Base-by-base conservation (phyloP, 768 basidiomycete species). In the Tricholoma furcatifolium region DNA sequence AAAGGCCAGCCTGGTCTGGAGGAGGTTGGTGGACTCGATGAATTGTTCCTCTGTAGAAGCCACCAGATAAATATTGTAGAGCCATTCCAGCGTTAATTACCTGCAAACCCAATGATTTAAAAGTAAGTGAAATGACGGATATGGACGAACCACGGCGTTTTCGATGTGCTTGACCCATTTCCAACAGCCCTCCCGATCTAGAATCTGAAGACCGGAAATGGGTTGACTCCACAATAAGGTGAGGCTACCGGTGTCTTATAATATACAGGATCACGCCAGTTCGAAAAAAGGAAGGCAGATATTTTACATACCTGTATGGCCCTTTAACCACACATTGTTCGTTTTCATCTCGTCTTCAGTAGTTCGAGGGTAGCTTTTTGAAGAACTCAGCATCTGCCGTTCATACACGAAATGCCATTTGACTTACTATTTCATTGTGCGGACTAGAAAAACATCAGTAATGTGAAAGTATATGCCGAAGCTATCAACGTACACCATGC, bases 1-100 rank as follows among this genome's bases (percentile, higher is more conserved):
- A 60, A 42, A 64, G 66, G 21, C 64, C 64, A 6, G 65, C 70
- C 52, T 81, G 79, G 55, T 78, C 76, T 1, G 56, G 43, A 2
- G 79, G 79, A 1, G 78, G 79, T 53, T 78, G 78, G 39, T 75
- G 63, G 20, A 81, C 79, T 41, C 78, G 32, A 47, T 80, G 78
- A 46, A 77, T 76, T 0, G 78, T 78, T 12, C 71, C 71, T 15
- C 68, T 70, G 59, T 78, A 78, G 55, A 65, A 75, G 4, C 78
- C 76, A 0, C 77, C 77, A 9, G 72, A 75, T 11, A 79, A 65
- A 63, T 77, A 77, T 24, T 76, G 73, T 50, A 81, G 62, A 2
- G 70, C 65, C 45, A 79, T 78, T n/a, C 78, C 77, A 11, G 73
- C 70, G 51, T 79, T 79, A 42, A 79, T 61, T 14, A 75, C 70